Evolutionary conservation across 192 early-diverging fungal genomes (phyloP), one percentile per base, ranked within the genome.

Genomic region (Paraglomus brasilianum): DNA sequence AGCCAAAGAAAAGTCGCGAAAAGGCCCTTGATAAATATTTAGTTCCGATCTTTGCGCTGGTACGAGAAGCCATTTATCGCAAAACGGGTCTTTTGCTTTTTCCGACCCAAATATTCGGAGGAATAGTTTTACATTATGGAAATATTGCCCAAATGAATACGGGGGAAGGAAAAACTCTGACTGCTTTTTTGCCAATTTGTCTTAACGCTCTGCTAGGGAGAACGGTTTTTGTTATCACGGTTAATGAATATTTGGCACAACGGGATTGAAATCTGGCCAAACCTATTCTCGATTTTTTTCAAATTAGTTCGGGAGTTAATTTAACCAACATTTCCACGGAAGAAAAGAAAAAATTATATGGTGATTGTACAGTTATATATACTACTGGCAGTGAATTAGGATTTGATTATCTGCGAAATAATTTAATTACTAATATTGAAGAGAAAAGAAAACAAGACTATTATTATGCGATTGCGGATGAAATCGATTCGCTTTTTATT

Each of bases 101-200:
- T n/a, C 58, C 58, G 2, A 60, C 58, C 15, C 58, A 60, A 60
- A 5, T 60, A 41, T 60, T 60, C n/a, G 58, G 58, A 21, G 58
- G 3, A 4, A 60, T 60, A 21, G 58, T 19, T 41, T 38, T 60
- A 3, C 58, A 60, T 38, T 41, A 60, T 60, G 58, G n/a, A 5
- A 60, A 60, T 60, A 39, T 60, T 4, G 58, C 58, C 58, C 58
- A 60, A 60, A 60, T 60, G 58, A 60, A 60, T 60, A 60, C 58
- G 1, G 58, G 58, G 2, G 58, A 60, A 40, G 58, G 58, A 60
- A 60, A 60, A 60, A 60, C 58, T 14, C 36, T 60, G 5, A 60
- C 58, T 3, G 58, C 58, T 60, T 60, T 60, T 60, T 40, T 60
- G 3, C 58, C 58, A 13, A 39, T 60, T 41, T 60, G 58, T 22